Conservation (phyloP, 2,329 filamentous ascomycete species). For the Exserohilum rostratum region DNA sequence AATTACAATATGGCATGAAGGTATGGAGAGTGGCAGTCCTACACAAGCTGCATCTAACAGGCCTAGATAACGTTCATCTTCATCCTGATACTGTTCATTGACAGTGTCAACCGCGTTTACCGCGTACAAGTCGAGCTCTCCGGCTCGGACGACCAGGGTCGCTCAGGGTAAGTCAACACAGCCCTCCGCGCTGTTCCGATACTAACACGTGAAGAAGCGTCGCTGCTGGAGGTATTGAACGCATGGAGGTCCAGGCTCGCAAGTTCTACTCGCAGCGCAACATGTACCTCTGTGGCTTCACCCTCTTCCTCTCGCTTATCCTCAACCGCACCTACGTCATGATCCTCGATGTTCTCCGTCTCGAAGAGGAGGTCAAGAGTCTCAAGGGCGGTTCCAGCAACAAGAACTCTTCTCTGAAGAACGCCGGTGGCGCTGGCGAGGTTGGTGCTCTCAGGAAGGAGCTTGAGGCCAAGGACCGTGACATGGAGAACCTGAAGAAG, state of each 20-base stretch:
- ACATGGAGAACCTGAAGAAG: constrained; percentile 89
- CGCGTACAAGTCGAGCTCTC: constrained; percentile 90
- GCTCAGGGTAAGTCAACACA: constrained; percentile 54
- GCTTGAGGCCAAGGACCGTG: constrained; percentile 75
- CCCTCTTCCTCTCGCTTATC: constrained; percentile 96
- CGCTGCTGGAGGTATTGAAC: constrained; percentile 80
- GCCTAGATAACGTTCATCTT: constrained; percentile 92
- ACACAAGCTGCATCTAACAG: constrained; percentile 16
- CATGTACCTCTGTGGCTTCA: constrained; percentile 99
- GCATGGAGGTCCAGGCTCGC: constrained; percentile 97
- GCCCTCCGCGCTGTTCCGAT: background rate
- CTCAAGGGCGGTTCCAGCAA: constrained; percentile 70
- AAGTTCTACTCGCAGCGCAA: constrained; percentile 99
- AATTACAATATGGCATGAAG: constrained; percentile 96
- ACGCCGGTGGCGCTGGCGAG: constrained; percentile 76
- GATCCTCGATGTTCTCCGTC: constrained; percentile 88
- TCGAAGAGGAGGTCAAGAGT: constrained; percentile 89
- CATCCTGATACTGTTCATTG: constrained; percentile 96
- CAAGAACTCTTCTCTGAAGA: constrained; percentile 68
- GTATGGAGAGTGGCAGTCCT: constrained; percentile 46
- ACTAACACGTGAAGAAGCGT: constrained; percentile 53
- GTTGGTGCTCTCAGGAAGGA: constrained; percentile 71
- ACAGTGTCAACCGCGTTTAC: constrained; percentile 95
- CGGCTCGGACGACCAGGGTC: constrained; percentile 68
- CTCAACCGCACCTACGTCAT: constrained; percentile 98